Base-by-base conservation (phyloP, 2,329 filamentous ascomycete genomes). In the Fulvia fulva region DNA sequence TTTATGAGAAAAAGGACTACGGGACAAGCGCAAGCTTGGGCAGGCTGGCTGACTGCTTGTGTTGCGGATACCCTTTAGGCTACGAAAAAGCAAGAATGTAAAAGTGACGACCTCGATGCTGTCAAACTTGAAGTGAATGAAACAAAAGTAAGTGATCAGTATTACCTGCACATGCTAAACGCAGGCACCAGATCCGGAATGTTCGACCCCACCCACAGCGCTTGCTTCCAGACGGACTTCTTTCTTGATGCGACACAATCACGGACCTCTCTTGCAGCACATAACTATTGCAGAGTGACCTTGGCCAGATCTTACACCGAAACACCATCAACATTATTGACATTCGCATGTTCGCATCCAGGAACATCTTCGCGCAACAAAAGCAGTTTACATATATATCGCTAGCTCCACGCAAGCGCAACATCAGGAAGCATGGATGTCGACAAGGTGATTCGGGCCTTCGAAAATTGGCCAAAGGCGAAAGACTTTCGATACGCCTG, bases 1-100 rank as follows among this genome's bases (percentile, higher is more conserved):
- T 19, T 26, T 30, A 53, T 41, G 41, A 53, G n/a, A 49, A 51
- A 55, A 37, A 53, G 53, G 57, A 53, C 53, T 56, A 60, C 57
- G 56, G 57, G 53, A 60, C 53, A 22, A 56, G 53, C 53, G 30
- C 37, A 46, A 51, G 49, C 53, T 60, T 44, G 49, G 45, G 53
- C 57, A 53, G 49, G 53, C 53, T n/a, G 30, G 23, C 49, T 25
- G 19, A n/a, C n/a, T 51, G 49, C 37, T 46, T 56, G 57, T 55
- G 43, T 47, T 21, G 57, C 53, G 53, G 53, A 60, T 60, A 56
- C 52, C 53, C 53, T 51, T 56, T 56, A 60, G 57, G 50, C 49
- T 60, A 50, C 30, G 49, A 44, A 54, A 21, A 44, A 11, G 47
- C n/a, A 50, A 19, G 47, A 19, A 50, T 28, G 47, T 12, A 50